Evolutionary conservation across 1,284 basidiomycete species (phyloP).

Genomic region (Coniferiporia sulphurascens): DNA sequence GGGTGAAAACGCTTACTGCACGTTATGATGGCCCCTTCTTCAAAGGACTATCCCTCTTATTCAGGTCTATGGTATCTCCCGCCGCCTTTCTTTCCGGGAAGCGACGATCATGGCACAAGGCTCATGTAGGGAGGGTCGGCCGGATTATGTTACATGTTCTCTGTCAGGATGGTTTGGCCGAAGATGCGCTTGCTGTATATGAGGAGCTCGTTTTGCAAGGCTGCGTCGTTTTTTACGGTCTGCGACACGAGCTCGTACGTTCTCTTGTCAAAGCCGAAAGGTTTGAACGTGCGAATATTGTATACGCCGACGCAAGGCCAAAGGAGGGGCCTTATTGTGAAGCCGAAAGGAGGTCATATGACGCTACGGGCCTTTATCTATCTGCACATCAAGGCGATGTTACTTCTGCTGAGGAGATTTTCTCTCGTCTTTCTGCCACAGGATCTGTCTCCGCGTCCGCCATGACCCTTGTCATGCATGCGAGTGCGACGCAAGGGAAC

Average conservation of each 20-base stretch:
- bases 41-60: background rate
- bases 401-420: constrained; percentile 40
- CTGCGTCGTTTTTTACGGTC: constrained; percentile 27
- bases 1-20: background rate
- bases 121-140: background rate
- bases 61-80: constrained; percentile 5
- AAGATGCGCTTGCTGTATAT: constrained; percentile 37
- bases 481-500: constrained; percentile 45
- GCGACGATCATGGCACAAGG: background rate
- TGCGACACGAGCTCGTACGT: constrained; percentile 38
- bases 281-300: constrained; percentile 39
- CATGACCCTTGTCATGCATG: constrained; percentile 46
- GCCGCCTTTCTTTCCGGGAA: constrained; percentile 1
- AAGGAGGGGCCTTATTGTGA: constrained; percentile 11
- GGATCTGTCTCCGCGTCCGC: constrained; percentile 30
- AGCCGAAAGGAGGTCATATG: constrained; percentile 27
- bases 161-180: background rate
- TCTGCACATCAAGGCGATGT: constrained; percentile 48
- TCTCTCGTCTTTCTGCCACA: constrained; percentile 31
- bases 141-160: constrained; percentile 1
- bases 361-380: constrained; percentile 46
- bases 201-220: constrained; percentile 36
- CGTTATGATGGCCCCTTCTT: background rate
- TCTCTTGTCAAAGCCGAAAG: constrained; percentile 38
- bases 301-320: constrained; percentile 31